phyloP scores from a whole-genome alignment of 2,329 filamentous ascomycete genomes.

The Exserohilum turcica region DNA sequence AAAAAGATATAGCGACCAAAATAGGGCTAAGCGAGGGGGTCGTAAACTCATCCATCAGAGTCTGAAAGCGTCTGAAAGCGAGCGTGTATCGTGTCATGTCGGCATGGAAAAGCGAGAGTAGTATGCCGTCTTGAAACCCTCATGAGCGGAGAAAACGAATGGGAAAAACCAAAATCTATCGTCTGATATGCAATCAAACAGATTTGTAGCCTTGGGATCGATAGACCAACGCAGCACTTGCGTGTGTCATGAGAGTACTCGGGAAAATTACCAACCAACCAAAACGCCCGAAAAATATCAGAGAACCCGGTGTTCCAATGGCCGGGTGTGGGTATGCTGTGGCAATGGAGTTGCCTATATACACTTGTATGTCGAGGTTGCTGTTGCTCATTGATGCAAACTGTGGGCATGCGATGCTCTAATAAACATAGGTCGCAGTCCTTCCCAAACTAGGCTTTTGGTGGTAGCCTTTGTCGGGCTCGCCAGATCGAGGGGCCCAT shows the following conservation, averaged over 20 bases:
- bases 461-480: slow-evolving; percentile 29
- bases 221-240: slow-evolving; percentile 15
- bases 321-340: slow-evolving; percentile 11
- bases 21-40: too few species aligned
- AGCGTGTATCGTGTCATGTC: background rate
- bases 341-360: slow-evolving; percentile 10
- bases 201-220: background rate
- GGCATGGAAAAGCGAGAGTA: background rate
- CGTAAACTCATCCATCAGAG: too few species aligned
- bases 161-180: too few species aligned
- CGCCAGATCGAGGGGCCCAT: slow-evolving; percentile 32
- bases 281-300: slow-evolving; percentile 3
- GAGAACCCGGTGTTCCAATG: slow-evolving; percentile 3
- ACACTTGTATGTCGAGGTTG: background rate
- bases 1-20: too few species aligned
- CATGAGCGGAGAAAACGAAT: too few species aligned
- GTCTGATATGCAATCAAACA: background rate
- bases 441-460: slow-evolving; percentile 33
- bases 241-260: slow-evolving; percentile 2
- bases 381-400: background rate
- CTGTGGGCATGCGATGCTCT: slow-evolving; percentile 7
- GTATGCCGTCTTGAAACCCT: background rate
- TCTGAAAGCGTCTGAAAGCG: too few species aligned
- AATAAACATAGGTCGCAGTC: slow-evolving; percentile 39
- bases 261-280: background rate